Evolutionary conservation across 768 basidiomycete species (phyloP), one percentile per base, ranked within the genome.

Genomic region (Tricholoma bakamatsutake): DNA sequence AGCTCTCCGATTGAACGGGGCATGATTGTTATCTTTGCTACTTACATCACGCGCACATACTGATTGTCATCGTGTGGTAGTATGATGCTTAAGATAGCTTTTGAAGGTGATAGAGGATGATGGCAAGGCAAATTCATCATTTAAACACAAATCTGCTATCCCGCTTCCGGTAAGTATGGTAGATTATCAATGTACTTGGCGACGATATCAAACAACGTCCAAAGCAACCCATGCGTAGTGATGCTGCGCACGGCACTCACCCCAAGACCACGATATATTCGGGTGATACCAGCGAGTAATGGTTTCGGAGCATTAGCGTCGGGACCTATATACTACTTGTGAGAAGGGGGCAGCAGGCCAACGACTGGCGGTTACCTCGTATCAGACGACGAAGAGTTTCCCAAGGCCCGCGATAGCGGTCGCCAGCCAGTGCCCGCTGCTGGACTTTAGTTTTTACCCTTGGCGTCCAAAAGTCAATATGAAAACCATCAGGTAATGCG

Each of bases 371-470:
- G 56, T 18, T 69, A 89, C 90, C 94, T 77, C 92, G 80, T 51
- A 96, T 80, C 17, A 97, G 79, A 24, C 93, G 83, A 59, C 75
- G 74, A 34, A 94, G 72, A 11, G 94, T 95, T 66, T 86, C 87
- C 62, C 76, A 76, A 30, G 86, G 77, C 51, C 87, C 81, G 53
- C 90, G 84, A 58, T 85, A 83, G 51, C 74, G 77, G 59, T 88
- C 80, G 46, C 91, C 90, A 5, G 93, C 87, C 51, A 98, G 74
- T 24, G 92, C 85, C 52, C 95, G 84, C 70, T 95, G 90, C 69
- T 98, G 95, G n/a, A 95, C 79, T 72, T 95, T 96, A 0, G 95
- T 98, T 79, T 96, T 93, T 45, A 93, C 89, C 42, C 89, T 91
- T 59, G 31, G 30, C 15, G 63, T 39, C 54, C 62, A 42, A 61